Percentiles rank a stretch among this genome's conserved stretches.
phyloP scores from a whole-genome alignment of 2,329 filamentous ascomycete species.

The Trichophyton mentagrophytes region DNA sequence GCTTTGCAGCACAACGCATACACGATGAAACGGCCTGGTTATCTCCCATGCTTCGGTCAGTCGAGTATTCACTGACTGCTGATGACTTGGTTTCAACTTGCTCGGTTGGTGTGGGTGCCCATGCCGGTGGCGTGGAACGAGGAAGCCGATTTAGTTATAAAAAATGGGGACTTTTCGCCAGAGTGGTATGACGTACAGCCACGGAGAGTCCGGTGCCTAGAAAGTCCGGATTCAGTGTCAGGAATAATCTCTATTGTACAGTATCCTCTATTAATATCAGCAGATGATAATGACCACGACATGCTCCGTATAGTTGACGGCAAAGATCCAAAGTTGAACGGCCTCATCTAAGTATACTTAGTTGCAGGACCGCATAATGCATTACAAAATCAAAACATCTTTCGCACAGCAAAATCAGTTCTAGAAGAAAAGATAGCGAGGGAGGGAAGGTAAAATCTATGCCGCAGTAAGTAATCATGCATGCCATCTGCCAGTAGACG shows the following conservation, averaged over 20 bases:
- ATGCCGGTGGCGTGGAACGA: background rate
- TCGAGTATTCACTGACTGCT: background rate
- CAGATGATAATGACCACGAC: background rate
- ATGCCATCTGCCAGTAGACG: constrained; percentile 1
- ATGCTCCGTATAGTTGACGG: background rate
- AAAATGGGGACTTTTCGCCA: too few species aligned
- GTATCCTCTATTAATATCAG: background rate
- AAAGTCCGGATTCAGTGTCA: background rate
- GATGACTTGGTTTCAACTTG: background rate
- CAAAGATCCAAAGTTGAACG: background rate
- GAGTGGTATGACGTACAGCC: background rate
- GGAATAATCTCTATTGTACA: background rate
- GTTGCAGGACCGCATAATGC: background rate
- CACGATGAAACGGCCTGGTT: background rate
- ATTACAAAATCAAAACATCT: background rate
- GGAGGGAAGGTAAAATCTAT: background rate
- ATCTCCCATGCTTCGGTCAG: background rate
- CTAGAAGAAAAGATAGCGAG: background rate
- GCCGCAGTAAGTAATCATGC: background rate
- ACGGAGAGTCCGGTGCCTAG: background rate
- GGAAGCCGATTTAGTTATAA: too few species aligned
- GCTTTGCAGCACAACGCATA: background rate
- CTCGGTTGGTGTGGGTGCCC: background rate
- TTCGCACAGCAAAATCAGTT: constrained; percentile 4
- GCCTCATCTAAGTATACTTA: background rate